phyloP scores from a whole-genome alignment of 495 filamentous ascomycete species.

The Umbilicaria muhlenbergii region DNA sequence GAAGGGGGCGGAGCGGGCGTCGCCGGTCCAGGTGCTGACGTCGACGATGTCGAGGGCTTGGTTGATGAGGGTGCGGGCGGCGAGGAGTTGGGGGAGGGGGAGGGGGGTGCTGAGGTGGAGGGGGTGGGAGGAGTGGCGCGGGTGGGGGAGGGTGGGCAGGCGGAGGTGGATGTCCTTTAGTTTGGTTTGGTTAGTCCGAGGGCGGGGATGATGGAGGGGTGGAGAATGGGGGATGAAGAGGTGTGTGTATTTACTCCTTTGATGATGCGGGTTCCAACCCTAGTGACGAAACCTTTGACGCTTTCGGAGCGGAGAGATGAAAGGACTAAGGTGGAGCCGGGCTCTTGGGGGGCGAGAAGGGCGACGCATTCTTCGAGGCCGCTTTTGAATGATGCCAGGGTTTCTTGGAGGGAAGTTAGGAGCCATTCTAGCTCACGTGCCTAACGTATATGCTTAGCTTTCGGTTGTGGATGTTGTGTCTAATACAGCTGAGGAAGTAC shows the following conservation, averaged over 20 bases:
- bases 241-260: conserved; percentile 44
- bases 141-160: conserved; percentile 28
- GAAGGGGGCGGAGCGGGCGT: conserved; percentile 43
- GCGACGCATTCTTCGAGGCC: conserved; percentile 80
- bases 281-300: conserved; percentile 82
- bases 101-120: conserved; percentile 32
- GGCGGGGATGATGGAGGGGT: not conserved
- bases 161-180: conserved; percentile 34
- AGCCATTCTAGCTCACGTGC: conserved; percentile 79
- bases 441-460: conserved; percentile 24
- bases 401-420: conserved; percentile 58
- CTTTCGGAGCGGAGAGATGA: conserved; percentile 76
- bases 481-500: conserved; percentile 27
- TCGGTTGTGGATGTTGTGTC: conserved; percentile 4
- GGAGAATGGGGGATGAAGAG: not conserved
- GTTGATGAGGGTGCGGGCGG: conserved; percentile 58
- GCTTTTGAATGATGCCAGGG: conserved; percentile 58
- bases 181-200: not conserved
- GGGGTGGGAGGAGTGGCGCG: conserved; percentile 23
- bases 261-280: conserved; percentile 59
- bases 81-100: conserved; percentile 50
- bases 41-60: conserved; percentile 64
- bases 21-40: conserved; percentile 52
- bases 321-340: conserved; percentile 72
- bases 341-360: conserved; percentile 67